Evolutionary conservation across 345 rosid species (phyloP).

Genomic region (Hibiscus trionum): DNA sequence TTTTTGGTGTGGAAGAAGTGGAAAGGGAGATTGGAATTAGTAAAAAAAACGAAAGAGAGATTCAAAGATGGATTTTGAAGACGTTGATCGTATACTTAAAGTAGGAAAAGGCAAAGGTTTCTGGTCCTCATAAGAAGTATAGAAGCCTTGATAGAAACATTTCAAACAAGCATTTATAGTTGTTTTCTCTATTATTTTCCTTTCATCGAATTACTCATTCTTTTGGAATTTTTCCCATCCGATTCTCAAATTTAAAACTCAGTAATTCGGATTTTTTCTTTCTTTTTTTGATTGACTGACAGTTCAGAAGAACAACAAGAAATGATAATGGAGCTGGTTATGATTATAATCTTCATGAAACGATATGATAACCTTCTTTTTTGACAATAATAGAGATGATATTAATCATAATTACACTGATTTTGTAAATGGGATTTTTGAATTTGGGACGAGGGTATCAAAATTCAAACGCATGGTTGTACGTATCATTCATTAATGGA

Average conservation of each 20-base stretch:
- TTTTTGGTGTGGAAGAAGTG: too few species aligned
- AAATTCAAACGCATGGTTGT: slow-evolving; percentile 2
- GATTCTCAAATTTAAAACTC: background rate
- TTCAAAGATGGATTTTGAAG: slow-evolving; percentile 22
- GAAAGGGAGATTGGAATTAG: background rate
- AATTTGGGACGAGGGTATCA: slow-evolving; percentile 3
- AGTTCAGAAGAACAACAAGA: slow-evolving; percentile 29
- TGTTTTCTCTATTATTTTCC: slow-evolving; percentile 37
- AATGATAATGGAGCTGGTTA: slow-evolving; percentile 15
- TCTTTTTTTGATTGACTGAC: slow-evolving; percentile 24
- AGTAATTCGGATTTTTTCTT: slow-evolving; percentile 4
- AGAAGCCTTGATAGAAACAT: slow-evolving; percentile 51
- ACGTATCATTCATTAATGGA: slow-evolving; percentile 29
- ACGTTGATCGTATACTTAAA: slow-evolving; percentile 36
- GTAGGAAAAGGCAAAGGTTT: slow-evolving; percentile 66
- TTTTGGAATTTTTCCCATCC: background rate
- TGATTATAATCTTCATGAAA: slow-evolving; percentile 18
- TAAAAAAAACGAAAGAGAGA: slow-evolving; percentile 16
- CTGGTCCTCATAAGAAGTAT: slow-evolving; percentile 38
- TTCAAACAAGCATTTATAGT: slow-evolving; percentile 35
- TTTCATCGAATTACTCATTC: slow-evolving; percentile 42
- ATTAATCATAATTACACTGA: slow-evolving; percentile 18
- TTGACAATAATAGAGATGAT: slow-evolving; percentile 25
- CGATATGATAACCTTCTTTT: slow-evolving; percentile 26
- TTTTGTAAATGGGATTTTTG: slow-evolving; percentile 6